A percentile compares a stretch with the other conserved stretches of the same genome.
Evolutionary conservation across 106 monocot genomes (phyloP).

Genomic region (Allium fistulosum): DNA sequence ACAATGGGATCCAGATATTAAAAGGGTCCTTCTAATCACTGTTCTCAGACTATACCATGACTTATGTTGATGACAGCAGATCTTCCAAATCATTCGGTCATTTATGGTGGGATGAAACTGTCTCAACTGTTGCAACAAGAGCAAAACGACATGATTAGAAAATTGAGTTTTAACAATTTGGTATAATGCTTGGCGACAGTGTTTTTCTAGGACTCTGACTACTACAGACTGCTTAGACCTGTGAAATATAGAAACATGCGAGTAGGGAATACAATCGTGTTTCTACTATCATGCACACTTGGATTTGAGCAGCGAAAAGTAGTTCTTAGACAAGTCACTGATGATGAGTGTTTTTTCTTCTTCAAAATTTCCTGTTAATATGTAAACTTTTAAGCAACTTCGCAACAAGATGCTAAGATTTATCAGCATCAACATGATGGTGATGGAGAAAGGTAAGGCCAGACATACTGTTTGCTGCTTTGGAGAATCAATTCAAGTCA

Average conservation of each 20-base stretch:
- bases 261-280: conserved; percentile 83
- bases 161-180: conserved; percentile 63
- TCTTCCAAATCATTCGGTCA: conserved; percentile 56
- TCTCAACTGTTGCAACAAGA: conserved; percentile 57
- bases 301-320: conserved; percentile 47
- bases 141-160: conserved; percentile 52
- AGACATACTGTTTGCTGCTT: no score
- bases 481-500: no score
- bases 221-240: conserved; percentile 55
- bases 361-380: conserved; percentile 12
- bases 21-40: conserved; percentile 10
- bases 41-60: conserved; percentile 57
- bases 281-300: conserved; percentile 64
- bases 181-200: conserved; percentile 89
- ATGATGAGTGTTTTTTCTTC: conserved; percentile 1
- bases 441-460: no score
- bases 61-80: conserved; percentile 25
- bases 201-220: conserved; percentile 52
- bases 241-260: conserved; percentile 62
- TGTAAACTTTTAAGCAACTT: not conserved
- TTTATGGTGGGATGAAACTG: conserved; percentile 81
- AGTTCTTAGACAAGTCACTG: conserved; percentile 6
- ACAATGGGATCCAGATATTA: conserved; percentile 18
- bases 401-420: no score
- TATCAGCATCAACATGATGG: no score